These are phyloP conservation scores for Chaetomium strumarium DNA, from an alignment of 2,329 filamentous ascomycete genomes.

Conservation along the genomic window DNA sequence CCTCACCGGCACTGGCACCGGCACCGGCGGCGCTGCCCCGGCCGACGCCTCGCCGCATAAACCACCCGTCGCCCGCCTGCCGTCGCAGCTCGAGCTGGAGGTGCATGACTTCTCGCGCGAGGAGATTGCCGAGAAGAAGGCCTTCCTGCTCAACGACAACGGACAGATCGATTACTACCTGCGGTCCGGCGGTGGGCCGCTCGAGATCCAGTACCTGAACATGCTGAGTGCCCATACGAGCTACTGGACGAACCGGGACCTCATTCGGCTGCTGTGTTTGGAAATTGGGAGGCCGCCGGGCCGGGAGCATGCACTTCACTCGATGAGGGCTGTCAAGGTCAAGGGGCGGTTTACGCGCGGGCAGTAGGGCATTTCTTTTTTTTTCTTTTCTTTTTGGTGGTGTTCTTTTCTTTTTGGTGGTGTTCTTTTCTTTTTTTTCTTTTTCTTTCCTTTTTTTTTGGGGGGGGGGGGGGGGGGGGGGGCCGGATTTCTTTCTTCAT, in stretches of 20 bases:
- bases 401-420: background rate
- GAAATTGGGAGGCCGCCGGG: constrained; percentile 77
- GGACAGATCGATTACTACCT: constrained; percentile 92
- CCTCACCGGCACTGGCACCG: constrained; percentile 45
- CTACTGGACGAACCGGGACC: constrained; percentile 85
- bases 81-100: constrained; percentile 77
- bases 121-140: constrained; percentile 85
- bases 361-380: background rate
- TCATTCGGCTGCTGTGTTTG: constrained; percentile 82
- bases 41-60: constrained; percentile 14
- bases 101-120: constrained; percentile 92
- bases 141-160: constrained; percentile 87
- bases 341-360: constrained; percentile 31
- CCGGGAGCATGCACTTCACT: constrained; percentile 50
- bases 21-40: constrained; percentile 20
- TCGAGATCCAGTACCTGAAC: constrained; percentile 94
- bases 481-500: no score
- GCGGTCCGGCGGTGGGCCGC: constrained; percentile 72
- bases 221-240: constrained; percentile 94
- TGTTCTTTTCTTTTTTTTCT: background rate
- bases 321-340: constrained; percentile 54
- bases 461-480: no score
- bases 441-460: no score
- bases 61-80: constrained; percentile 44
- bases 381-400: background rate